phyloP scores from a whole-genome alignment of 2,329 filamentous ascomycete species.

The Microdochium bolleyi region DNA sequence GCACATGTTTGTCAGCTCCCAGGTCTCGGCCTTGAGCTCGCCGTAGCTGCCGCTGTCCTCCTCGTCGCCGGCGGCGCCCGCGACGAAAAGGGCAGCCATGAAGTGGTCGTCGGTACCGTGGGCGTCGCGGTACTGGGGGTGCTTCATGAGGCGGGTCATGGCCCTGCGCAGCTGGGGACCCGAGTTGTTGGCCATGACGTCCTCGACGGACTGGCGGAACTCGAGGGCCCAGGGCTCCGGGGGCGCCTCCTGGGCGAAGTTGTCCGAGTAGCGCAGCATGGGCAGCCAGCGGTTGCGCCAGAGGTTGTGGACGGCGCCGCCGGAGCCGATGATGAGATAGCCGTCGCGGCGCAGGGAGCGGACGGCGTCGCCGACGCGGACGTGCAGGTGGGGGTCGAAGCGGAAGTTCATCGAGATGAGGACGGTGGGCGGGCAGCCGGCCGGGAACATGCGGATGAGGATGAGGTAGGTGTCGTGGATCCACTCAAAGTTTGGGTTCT shows the following conservation, averaged over 20 bases:
- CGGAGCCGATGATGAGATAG: slow-evolving; percentile 48
- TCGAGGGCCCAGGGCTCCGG: slow-evolving; percentile 54
- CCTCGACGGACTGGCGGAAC: slow-evolving; percentile 51
- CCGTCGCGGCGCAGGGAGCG: slow-evolving; percentile 44
- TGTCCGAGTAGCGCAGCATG: slow-evolving; percentile 56
- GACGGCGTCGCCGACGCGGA: slow-evolving; percentile 49
- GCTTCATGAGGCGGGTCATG: slow-evolving; percentile 59
- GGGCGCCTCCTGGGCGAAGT: slow-evolving; percentile 50
- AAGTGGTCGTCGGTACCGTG: slow-evolving; percentile 66
- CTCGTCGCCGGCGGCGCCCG: slow-evolving; percentile 42
- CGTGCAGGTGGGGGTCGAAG: slow-evolving; percentile 32
- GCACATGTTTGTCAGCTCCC: slow-evolving; percentile 59
- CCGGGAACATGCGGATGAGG: slow-evolving; percentile 62
- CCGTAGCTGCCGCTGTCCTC: slow-evolving; percentile 34
- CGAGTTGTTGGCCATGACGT: slow-evolving; percentile 2
- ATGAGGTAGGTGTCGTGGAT: slow-evolving; percentile 66
- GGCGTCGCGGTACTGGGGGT: slow-evolving; percentile 56
- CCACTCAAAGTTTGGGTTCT: slow-evolving; percentile 56
- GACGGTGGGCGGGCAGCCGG: slow-evolving; percentile 56
- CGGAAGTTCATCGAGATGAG: slow-evolving; percentile 32
- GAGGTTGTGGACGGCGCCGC: slow-evolving; percentile 63
- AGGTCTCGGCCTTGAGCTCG: slow-evolving; percentile 49
- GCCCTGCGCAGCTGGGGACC: slow-evolving; percentile 46
- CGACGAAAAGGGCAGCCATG: slow-evolving; percentile 57
- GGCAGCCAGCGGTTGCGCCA: slow-evolving; percentile 59